Base-by-base conservation (phyloP, 371 early-diverging fungal genomes). In the Umbelopsis sp. region DNA sequence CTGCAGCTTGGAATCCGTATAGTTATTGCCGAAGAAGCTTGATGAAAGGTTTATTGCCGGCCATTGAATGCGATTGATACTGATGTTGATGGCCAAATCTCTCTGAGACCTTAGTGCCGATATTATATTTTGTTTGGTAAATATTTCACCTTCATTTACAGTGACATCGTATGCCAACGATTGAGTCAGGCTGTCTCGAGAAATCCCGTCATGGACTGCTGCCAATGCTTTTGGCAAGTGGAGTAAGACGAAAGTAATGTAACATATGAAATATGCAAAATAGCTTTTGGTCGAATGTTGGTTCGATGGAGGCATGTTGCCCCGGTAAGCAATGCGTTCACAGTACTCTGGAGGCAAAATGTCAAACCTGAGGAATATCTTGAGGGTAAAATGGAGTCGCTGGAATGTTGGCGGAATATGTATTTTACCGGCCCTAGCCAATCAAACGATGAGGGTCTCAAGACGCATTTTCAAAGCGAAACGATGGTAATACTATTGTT, bases 1-100 rank as follows among this genome's bases (percentile, higher is more conserved):
- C 35, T 64, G 51, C 8, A 80, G 12, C 48, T 64, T 65, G 2
- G 63, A 50, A 12, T 46, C 44, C 5, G 80, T 74, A 50, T 68
- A 80, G 48, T 82, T 66, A 20, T 69, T 72, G 46, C 73, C 71
- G 68, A 82, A 80, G 67, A 74, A 82, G 63, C 73, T 72, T 37
- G 70, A 68, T 9, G 74, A 67, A 18, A 82, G 48, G 24, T 74
- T 63, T 10, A 82, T 44, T 18, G 83, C 75, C n/a, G 83, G 83
- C 80, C 77, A 80, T n/a, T 78, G 62, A 10, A 66, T 68, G 20
- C 73, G 74, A 53, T 82, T 76, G 37, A 82, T 74, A 3, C 80
- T 78, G 4, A 74, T 66, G 70, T 82, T 80, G 63, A 71, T 67
- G 10, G 75, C 76, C 62, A 82, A 69, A 68, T 82, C 83, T 45